phyloP scores from a whole-genome alignment of 768 basidiomycete species.

The Trametes cinnabarina region DNA sequence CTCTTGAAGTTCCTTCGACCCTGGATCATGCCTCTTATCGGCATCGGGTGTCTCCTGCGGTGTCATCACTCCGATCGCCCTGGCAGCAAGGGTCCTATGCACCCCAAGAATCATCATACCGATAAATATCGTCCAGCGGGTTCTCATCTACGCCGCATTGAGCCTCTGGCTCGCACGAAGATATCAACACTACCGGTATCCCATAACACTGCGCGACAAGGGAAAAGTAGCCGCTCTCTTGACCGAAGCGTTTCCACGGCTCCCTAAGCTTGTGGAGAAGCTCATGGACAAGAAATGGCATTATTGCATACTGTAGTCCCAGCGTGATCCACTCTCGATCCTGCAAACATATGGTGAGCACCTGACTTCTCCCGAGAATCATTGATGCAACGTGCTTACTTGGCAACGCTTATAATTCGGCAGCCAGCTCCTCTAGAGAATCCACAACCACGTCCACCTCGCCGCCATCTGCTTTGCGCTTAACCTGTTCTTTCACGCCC shows the following conservation, averaged over 20 bases:
- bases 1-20: too few species aligned
- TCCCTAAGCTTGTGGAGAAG: background rate
- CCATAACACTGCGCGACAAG: background rate
- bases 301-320: too few species aligned
- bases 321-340: too few species aligned
- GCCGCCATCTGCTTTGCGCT: slow-evolving; percentile 51
- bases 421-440: slow-evolving; percentile 50
- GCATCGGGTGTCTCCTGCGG: background rate
- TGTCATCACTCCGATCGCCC: background rate
- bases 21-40: background rate
- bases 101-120: background rate
- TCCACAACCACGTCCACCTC: slow-evolving; percentile 57
- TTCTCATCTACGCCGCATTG: background rate
- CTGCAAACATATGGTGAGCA: too few species aligned
- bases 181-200: background rate
- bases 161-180: background rate
- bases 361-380: too few species aligned
- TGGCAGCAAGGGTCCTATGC: background rate
- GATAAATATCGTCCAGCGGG: background rate
- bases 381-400: background rate
- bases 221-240: background rate
- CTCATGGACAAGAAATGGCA: background rate
- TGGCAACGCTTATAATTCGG: slow-evolving; percentile 8
- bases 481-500: slow-evolving; percentile 31
- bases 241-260: background rate